Evolutionary conservation across 2,329 filamentous ascomycete genomes (phyloP).

Genomic region (Colletotrichum musicola): DNA sequence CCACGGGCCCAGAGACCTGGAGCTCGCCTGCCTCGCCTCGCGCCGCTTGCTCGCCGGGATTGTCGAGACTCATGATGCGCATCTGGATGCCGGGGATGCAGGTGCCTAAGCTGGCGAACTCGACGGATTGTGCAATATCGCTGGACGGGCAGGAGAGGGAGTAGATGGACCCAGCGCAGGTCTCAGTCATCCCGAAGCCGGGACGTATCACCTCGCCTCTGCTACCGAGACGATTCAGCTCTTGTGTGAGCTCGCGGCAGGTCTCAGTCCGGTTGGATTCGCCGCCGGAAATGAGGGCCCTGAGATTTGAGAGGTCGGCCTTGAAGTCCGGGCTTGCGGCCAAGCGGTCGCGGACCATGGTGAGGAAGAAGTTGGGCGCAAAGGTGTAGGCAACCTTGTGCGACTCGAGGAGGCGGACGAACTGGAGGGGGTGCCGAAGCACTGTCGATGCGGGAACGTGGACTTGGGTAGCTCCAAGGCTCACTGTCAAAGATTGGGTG

Average conservation of each 20-base stretch:
- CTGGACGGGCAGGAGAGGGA: slow-evolving; percentile 54
- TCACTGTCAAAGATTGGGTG: slow-evolving; percentile 43
- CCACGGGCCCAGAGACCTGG: slow-evolving; percentile 68
- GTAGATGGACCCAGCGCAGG: slow-evolving; percentile 63
- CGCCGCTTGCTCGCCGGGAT: slow-evolving; percentile 30
- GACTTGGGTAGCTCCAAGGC: slow-evolving; percentile 56
- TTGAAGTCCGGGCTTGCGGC: background rate
- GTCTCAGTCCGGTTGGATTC: slow-evolving; percentile 57
- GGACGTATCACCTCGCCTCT: slow-evolving; percentile 51
- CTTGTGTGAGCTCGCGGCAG: slow-evolving; percentile 43
- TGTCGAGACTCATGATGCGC: slow-evolving; percentile 47
- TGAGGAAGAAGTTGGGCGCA: slow-evolving; percentile 54
- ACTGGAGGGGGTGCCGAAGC: slow-evolving; percentile 52
- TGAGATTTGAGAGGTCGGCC: slow-evolving; percentile 45
- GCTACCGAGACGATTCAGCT: slow-evolving; percentile 50
- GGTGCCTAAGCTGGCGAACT: slow-evolving; percentile 54
- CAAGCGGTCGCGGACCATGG: slow-evolving; percentile 41
- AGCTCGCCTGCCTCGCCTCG: slow-evolving; percentile 64
- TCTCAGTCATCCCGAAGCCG: slow-evolving; percentile 66
- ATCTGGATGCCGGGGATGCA: slow-evolving; percentile 55
- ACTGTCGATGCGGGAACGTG: slow-evolving; percentile 59
- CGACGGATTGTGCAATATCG: slow-evolving; percentile 47
- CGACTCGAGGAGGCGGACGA: slow-evolving; percentile 52
- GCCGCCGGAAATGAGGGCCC: slow-evolving; percentile 56
- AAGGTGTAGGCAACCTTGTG: slow-evolving; percentile 59